Evolutionary conservation across 441 rosid genomes (phyloP).

Genomic region (Populus hybrid): DNA sequence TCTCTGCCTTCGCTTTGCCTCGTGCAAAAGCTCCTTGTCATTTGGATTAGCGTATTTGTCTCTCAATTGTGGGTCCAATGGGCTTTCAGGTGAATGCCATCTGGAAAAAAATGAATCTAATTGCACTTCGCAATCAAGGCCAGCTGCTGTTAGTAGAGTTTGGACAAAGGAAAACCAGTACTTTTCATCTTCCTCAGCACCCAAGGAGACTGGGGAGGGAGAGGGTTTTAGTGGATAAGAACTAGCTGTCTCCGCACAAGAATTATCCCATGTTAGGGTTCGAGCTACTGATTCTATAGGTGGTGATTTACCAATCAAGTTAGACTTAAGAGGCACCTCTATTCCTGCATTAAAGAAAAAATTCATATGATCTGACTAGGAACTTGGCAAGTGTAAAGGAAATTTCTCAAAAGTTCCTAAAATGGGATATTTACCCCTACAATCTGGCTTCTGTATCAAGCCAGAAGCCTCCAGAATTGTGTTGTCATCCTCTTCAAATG

Average conservation of each 20-base stretch:
- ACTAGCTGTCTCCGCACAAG: conserved; percentile 44
- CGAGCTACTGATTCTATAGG: conserved; percentile 82
- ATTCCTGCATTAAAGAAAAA: conserved; percentile 36
- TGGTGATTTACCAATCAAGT: conserved; percentile 83
- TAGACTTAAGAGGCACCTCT: conserved; percentile 44
- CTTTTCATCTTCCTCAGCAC: conserved; percentile 47
- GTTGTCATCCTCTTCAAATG: conserved; percentile 68
- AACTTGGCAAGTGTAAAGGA: background rate
- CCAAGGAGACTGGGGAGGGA: conserved; percentile 29
- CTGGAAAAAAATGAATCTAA: conserved; percentile 31
- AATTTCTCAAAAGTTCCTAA: background rate
- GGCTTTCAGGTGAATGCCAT: conserved; percentile 80
- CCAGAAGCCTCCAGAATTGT: conserved; percentile 42
- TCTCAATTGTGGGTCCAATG: conserved; percentile 64
- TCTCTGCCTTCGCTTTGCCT: conserved; percentile 60
- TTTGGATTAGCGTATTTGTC: conserved; percentile 43
- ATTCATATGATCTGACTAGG: background rate
- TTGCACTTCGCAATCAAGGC: conserved; percentile 38
- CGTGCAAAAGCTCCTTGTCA: conserved; percentile 52
- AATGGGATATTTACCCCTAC: conserved; percentile 39
- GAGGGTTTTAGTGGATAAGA: conserved; percentile 42
- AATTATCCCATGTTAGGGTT: conserved; percentile 68
- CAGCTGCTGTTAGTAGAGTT: conserved; percentile 56
- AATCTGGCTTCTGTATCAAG: conserved; percentile 31
- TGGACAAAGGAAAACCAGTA: conserved; percentile 56